Evolutionary conservation across 2,329 filamentous ascomycete species (phyloP).

Genomic region (Tolypocladium ophioglossoides): DNA sequence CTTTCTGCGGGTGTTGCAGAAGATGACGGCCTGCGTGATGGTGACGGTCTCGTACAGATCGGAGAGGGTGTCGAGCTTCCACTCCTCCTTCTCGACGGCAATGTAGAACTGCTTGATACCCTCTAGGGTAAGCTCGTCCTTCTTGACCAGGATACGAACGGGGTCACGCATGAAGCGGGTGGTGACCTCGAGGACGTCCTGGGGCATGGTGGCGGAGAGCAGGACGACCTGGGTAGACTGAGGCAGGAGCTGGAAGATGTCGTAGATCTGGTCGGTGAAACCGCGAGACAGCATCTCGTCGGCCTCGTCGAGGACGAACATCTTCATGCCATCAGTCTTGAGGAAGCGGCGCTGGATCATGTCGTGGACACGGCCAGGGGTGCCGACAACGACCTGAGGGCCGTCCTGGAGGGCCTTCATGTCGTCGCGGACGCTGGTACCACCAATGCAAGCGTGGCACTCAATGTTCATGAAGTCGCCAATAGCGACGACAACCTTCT

Average conservation of each 20-base stretch:
- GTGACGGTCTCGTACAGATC: constrained; percentile 99
- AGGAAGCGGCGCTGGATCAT: constrained; percentile 99
- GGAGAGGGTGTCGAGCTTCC: constrained; percentile 98
- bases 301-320: constrained; percentile 98
- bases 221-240: constrained; percentile 98
- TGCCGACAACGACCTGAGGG: constrained; percentile 94
- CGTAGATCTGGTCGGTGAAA: constrained; percentile 99
- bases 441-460: constrained; percentile 98
- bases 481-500: constrained; percentile 97
- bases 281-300: constrained; percentile 99
- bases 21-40: constrained; percentile 99
- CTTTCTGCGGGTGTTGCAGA: constrained; percentile 99
- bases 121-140: constrained; percentile 98
- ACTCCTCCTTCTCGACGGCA: constrained; percentile 99
- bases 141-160: constrained; percentile 98
- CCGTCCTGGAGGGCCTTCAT: constrained; percentile 96
- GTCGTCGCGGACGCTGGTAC: constrained; percentile 95
- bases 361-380: constrained; percentile 95
- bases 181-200: constrained; percentile 98
- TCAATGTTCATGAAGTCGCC: constrained; percentile 99
- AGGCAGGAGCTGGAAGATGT: constrained; percentile 98
- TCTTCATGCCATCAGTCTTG: constrained; percentile 97
- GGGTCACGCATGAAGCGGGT: constrained; percentile 99
- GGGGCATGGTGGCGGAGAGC: constrained; percentile 95
- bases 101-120: constrained; percentile 99